Base-by-base conservation (phyloP, 2,329 filamentous ascomycete genomes). In the Pseudocercospora macadamiae region DNA sequence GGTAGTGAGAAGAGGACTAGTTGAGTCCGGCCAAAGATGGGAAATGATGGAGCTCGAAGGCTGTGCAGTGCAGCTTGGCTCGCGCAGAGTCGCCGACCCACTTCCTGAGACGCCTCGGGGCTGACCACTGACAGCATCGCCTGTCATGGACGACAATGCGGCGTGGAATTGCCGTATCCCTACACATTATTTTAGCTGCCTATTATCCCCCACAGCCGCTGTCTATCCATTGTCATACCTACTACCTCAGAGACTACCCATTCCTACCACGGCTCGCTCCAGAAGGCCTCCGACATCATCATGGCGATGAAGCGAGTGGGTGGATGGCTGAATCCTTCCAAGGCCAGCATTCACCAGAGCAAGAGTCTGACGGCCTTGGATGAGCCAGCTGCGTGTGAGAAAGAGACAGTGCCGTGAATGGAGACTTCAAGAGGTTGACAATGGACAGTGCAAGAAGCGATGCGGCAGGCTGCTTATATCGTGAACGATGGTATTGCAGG, bases 331-430 rank as follows among this genome's bases (percentile, higher is more conserved):
- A 68, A 71, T 44, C 32, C 53, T 19, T 68, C 68, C 25, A 75
- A 72, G 66, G 65, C 65, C 54, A 65, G 57, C 39, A 63, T 72
- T 51, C 73, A 76, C 51, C 81, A 81, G 37, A 81, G 80, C 10
- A 81, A 80, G 70, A 85, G 82, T 39, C 68, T 87, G 58, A 83
- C 82, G 69, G 80, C 84, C 62, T 69, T 83, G 51, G 79, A 82
- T 62, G 85, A 88, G 73, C 76, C 83, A 49, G 79, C 83, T 82
- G 64, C 80, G 84, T 66, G 86, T 64, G 83, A 88, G 78, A 45
- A 48, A 86, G 76, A 44, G 28, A 3, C 21, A 12, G 10, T 19
- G 47, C 47, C 10, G n/a, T 1, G 25, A 32, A 18, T 14, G 37
- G 8, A 10, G 9, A 18, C 8, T 16, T 32, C 18, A 26, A 14